A percentile compares a stretch with the other conserved stretches of the same genome.
phyloP scores from a whole-genome alignment of 352 stramenopile species.

The Phytophthora europaea region DNA sequence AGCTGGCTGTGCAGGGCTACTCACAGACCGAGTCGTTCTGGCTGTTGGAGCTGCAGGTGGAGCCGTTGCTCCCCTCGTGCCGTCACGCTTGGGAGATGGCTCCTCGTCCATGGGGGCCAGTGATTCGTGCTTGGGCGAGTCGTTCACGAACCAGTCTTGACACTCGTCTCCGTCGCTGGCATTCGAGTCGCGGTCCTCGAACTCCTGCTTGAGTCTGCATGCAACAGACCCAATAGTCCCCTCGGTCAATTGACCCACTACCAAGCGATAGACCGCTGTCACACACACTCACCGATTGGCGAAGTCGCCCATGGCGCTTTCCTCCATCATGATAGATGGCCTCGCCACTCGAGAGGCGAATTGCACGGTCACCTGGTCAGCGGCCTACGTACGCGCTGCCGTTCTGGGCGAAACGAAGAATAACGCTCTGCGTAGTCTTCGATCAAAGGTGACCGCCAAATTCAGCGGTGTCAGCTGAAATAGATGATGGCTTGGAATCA shows the following conservation, averaged over 20 bases:
- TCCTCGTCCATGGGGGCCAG: conserved; percentile 44
- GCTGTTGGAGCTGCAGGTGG: conserved; percentile 1
- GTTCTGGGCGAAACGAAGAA: conserved; percentile 36
- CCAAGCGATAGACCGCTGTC: background rate
- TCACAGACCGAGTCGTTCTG: conserved; percentile 26
- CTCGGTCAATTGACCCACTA: background rate
- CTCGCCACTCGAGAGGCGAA: background rate
- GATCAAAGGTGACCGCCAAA: conserved; percentile 3
- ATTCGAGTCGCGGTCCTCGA: conserved; percentile 68
- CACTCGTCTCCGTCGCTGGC: conserved; percentile 65
- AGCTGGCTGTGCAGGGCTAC: conserved; percentile 22
- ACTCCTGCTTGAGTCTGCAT: conserved; percentile 65
- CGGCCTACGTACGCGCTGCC: background rate
- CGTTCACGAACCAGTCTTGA: conserved; percentile 89
- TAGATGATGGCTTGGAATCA: conserved; percentile 14
- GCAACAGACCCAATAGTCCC: background rate
- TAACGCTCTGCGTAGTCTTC: conserved; percentile 15
- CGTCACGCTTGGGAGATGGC: conserved; percentile 22
- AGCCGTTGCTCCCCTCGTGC: conserved; percentile 13
- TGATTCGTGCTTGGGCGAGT: conserved; percentile 49
- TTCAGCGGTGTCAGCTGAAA: conserved; percentile 30
- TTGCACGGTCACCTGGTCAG: background rate
- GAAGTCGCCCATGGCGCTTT: conserved; percentile 66
- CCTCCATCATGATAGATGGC: conserved; percentile 54
- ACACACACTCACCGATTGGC: conserved; percentile 50